Percentiles rank a stretch among this genome's conserved stretches.
phyloP scores from a whole-genome alignment of 345 rosid genomes.

The Luvunga scandens region DNA sequence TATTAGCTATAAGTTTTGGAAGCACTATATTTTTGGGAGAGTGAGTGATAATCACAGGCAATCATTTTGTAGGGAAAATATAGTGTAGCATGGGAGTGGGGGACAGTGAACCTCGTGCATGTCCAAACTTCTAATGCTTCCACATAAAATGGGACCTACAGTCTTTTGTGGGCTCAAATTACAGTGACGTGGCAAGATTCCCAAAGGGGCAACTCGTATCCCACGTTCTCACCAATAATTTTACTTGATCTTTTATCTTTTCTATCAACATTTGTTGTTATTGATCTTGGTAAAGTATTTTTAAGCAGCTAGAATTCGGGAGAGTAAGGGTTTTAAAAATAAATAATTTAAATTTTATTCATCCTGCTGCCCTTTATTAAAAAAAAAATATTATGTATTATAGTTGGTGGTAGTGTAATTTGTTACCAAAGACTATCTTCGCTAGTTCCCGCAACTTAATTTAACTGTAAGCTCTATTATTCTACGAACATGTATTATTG shows the following conservation, averaged over 20 bases:
- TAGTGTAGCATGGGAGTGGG: constrained; percentile 3
- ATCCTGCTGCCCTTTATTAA: too few species aligned
- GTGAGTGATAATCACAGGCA: background rate
- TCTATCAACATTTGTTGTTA: background rate
- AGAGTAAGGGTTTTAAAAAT: too few species aligned
- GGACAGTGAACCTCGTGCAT: background rate
- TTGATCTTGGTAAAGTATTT: too few species aligned
- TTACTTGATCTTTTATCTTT: background rate
- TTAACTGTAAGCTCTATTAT: background rate
- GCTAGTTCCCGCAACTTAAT: background rate
- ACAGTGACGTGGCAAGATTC: background rate
- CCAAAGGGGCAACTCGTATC: background rate
- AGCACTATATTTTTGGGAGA: background rate
- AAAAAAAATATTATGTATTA: too few species aligned
- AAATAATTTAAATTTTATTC: too few species aligned
- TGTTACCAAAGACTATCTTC: background rate
- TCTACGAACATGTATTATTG: background rate
- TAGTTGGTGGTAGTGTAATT: background rate
- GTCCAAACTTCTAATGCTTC: background rate
- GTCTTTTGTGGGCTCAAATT: constrained; percentile 1
- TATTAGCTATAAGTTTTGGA: background rate
- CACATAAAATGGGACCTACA: constrained; percentile 19
- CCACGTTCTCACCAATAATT: background rate
- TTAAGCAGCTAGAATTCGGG: too few species aligned
- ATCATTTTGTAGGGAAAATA: background rate